Base-by-base conservation (phyloP, 495 filamentous ascomycete species). In the Talaromyces adpressus region DNA sequence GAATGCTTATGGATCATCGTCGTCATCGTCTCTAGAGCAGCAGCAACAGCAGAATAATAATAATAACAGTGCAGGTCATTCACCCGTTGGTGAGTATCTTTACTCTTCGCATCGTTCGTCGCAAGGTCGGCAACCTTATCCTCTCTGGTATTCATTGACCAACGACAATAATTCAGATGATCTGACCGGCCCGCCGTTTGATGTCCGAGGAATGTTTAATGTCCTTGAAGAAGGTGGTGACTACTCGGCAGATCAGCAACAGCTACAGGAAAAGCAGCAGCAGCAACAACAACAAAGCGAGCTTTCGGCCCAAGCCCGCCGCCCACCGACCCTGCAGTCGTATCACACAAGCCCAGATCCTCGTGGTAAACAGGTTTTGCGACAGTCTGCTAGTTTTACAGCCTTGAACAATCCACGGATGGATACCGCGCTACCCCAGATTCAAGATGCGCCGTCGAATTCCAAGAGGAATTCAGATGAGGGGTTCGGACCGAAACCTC, bases 401-500 rank as follows among this genome's bases (percentile, higher is more conserved):
- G 81, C 84, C 59, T 63, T 81, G 32, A 80, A 81, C 57, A 85
- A 86, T 69, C 79, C 80, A 62, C 72, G 81, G 49, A 81, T 84
- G 75, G 84, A 92, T 78, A 76, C 81, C 70, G 79, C 72, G 64
- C 82, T 75, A 69, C 76, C 80, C 12, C 75, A 79, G 59, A 72
- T 74, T 45, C 77, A 82, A 20, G 73, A 66, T 45, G 62, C 29
- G 65, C 68, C 76, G 57, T 71, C 84, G 49, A 83, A 82, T 64
- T 81, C 87, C 39, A 93, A 97, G 74, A 81, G 93, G 64, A 90
- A 89, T 71, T 95, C 91, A 62, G 94, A 96, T 71, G 95, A 98
- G 71, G 80, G 80, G 59, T 87, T 85, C 67, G 81, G 84, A 52
- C 72, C 80, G 49, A 83, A 81, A 66, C 80, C 81, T 36, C 84